A percentile compares a stretch with the other conserved stretches of the same genome.
phyloP scores from a whole-genome alignment of 768 basidiomycete genomes.

The Boletus rubescentipes region DNA sequence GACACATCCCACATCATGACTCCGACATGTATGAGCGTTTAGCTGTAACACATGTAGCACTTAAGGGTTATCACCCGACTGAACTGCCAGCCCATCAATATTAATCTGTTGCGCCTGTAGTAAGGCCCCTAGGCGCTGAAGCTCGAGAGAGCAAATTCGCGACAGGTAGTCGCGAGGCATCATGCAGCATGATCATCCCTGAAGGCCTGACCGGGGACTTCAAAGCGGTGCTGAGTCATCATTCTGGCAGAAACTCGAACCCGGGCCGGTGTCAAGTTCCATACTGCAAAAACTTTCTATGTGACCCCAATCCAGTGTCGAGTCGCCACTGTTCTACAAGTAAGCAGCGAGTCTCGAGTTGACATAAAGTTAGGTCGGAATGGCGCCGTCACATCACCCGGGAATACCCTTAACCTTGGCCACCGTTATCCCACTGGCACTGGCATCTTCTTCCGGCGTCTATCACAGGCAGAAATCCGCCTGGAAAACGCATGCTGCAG shows the following conservation, averaged over 20 bases:
- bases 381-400: background rate
- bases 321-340: background rate
- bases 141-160: no score
- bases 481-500: slow-evolving; percentile 16
- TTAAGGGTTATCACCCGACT: no score
- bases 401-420: slow-evolving; percentile 7
- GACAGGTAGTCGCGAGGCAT: background rate
- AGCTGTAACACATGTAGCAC: no score
- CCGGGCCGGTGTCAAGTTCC: no score
- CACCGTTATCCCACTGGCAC: no score
- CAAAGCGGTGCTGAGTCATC: background rate
- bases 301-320: background rate
- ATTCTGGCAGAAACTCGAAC: background rate
- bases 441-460: slow-evolving; percentile 1
- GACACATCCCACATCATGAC: no score
- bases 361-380: background rate
- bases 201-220: background rate
- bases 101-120: background rate
- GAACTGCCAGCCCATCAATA: background rate
- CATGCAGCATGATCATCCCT: background rate
- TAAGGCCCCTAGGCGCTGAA: no score
- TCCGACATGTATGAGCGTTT: no score
- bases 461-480: background rate
- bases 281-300: no score
- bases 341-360: background rate